These are phyloP conservation scores for Golubevia sp. DNA, from an alignment of 1,284 basidiomycete species.

Conservation along the genomic window DNA sequence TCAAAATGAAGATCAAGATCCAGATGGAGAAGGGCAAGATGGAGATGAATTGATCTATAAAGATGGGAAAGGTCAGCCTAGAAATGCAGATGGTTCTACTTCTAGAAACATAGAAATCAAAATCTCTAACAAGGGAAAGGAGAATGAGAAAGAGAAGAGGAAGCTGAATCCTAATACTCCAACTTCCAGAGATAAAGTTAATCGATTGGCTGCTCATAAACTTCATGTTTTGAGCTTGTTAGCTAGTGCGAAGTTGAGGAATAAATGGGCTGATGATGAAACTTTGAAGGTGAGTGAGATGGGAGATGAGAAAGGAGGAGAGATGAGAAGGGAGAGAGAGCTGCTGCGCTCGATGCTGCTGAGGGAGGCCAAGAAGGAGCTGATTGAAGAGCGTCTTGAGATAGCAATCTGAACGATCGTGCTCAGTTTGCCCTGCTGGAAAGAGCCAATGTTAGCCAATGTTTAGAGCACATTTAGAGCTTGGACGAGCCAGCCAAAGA, in stretches of 20 bases:
- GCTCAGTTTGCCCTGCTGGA: background rate
- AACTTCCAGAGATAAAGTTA: conserved; percentile 51
- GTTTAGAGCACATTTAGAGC: too few relatives aligned
- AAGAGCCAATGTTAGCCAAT: too few relatives aligned
- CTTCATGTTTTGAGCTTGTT: conserved; percentile 46
- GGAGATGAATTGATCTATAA: conserved; percentile 26
- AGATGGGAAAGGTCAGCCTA: conserved; percentile 42
- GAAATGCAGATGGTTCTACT: conserved; percentile 12
- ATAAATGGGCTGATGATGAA: conserved; percentile 51
- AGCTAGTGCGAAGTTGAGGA: conserved; percentile 40
- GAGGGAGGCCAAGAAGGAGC: background rate
- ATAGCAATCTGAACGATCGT: background rate
- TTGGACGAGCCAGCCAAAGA: too few relatives aligned
- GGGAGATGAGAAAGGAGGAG: background rate
- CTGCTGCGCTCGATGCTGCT: background rate
- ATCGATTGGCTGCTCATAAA: conserved; percentile 49
- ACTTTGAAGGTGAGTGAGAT: conserved; percentile 23
- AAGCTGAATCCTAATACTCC: conserved; percentile 19
- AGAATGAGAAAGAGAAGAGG: conserved; percentile 18
- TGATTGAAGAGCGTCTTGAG: too few relatives aligned
- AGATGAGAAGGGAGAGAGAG: background rate
- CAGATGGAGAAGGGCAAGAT: conserved; percentile 12
- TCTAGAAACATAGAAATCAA: conserved; percentile 21
- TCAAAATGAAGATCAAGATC: conserved; percentile 5
- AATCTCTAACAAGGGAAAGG: conserved; percentile 10